phyloP scores from a whole-genome alignment of 306 rosid species.

The Vigna unguiculata region DNA sequence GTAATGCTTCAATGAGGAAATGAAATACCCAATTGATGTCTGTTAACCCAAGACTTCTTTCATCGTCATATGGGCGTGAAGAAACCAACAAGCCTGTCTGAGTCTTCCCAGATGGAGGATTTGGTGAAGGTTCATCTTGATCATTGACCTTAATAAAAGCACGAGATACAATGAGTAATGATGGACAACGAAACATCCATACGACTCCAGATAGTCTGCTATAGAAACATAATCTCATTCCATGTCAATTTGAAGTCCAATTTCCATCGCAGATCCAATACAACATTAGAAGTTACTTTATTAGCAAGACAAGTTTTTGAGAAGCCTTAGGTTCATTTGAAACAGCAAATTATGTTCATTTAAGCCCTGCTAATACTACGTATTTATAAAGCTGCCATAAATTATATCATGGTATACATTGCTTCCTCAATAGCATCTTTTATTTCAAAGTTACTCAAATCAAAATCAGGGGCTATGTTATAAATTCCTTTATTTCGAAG shows the following conservation, averaged over 20 bases:
- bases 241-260: background rate
- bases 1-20: constrained; percentile 14
- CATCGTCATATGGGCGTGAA: constrained; percentile 60
- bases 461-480: background rate
- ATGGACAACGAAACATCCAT: constrained; percentile 30
- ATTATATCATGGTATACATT: background rate
- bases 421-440: background rate
- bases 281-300: constrained; percentile 5
- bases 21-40: constrained; percentile 84
- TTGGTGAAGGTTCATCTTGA: constrained; percentile 53
- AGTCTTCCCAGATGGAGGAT: constrained; percentile 51
- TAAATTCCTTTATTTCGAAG: constrained; percentile 5
- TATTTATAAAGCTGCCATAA: constrained; percentile 13
- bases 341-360: constrained; percentile 5
- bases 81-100: constrained; percentile 51
- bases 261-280: constrained; percentile 17
- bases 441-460: constrained; percentile 3
- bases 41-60: constrained; percentile 83
- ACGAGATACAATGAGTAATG: constrained; percentile 24
- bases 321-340: constrained; percentile 32
- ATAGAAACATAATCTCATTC: constrained; percentile 26
- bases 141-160: constrained; percentile 53
- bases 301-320: constrained; percentile 23
- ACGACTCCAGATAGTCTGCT: constrained; percentile 26
- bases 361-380: background rate